Evolutionary conservation across 371 early-diverging fungal genomes (phyloP), one percentile per base, ranked within the genome.

Genomic region (Mucor racemosus): DNA sequence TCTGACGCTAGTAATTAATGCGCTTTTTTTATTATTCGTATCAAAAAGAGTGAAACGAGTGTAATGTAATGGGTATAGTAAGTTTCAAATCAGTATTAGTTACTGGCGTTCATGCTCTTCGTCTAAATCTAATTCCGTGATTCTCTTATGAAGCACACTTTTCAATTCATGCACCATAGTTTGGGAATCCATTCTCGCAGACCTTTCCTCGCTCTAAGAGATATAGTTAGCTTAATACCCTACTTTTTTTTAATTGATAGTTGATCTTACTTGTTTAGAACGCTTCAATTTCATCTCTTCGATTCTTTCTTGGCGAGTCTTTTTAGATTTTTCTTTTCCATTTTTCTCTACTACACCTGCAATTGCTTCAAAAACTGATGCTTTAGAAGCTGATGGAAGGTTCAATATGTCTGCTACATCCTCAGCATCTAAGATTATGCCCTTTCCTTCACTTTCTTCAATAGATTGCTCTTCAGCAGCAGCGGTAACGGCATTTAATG

Each of bases 111-210:
- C 58, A 40, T 58, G 26, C 17, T 26, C 17, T 21, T 56, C 33
- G 10, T 75, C 62, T 38, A 77, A 63, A 13, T 77, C 77, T 40
- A 83, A 65, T 15, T 83, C 80, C 13, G 64, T 69, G 9, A 72
- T 57, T 58, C 88, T 69, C 41, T 79, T 82, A 62, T 81, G 77
- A 54, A 89, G 72, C 6, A 90, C 90, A 69, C 79, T 77, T 60
- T 88, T 90, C 15, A 90, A 67, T 67, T 90, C 90, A 66, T 85
- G 80, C 0, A 90, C 88, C 88, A 90, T 88, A 26, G 74, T 78
- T 53, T 83, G 76, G 39, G 82, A 72, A 41, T 86, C 80, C 61
- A 75, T 33, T 59, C 67, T 66, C 6, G 68, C 64, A 0, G 75
- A 44, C 58, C 66, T 75, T 48, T 72, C 73, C 42, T 71, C 73